These are phyloP conservation scores for Pseudocercospora fuligena DNA, from an alignment of 2,329 filamentous ascomycete genomes.

Conservation along the genomic window DNA sequence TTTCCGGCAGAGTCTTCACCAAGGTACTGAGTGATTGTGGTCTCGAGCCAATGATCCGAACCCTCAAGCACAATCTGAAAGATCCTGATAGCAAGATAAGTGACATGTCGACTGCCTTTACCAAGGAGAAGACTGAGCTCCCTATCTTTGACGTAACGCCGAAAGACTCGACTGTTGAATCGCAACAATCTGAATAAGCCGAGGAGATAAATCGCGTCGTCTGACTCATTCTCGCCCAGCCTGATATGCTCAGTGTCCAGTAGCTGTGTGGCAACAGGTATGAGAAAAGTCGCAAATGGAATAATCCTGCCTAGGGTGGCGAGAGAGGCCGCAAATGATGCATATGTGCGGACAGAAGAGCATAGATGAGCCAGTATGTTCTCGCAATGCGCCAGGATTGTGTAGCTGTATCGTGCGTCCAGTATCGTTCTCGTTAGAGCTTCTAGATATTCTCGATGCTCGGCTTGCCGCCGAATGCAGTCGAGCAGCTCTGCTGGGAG, in stretches of 20 bases:
- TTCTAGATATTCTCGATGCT: conserved; percentile 70
- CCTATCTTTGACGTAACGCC: conserved; percentile 65
- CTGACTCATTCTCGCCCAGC: conserved; percentile 25
- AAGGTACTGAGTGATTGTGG: conserved; percentile 70
- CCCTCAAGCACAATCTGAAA: conserved; percentile 79
- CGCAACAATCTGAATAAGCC: conserved; percentile 79
- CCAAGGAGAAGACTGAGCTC: conserved; percentile 72
- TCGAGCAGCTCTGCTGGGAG: conserved; percentile 72
- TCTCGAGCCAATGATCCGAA: conserved; percentile 77
- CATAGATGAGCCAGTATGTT: conserved; percentile 79
- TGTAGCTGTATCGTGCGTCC: conserved; percentile 70
- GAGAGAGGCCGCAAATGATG: conserved; percentile 52
- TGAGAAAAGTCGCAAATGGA: conserved; percentile 80
- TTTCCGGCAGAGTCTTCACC: conserved; percentile 54
- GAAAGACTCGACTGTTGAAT: conserved; percentile 73
- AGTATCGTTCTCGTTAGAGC: conserved; percentile 72
- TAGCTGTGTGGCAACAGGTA: conserved; percentile 42
- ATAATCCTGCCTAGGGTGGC: conserved; percentile 79
- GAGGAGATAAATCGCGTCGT: conserved; percentile 55
- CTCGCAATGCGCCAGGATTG: conserved; percentile 75
- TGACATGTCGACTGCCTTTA: conserved; percentile 62
- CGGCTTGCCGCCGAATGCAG: conserved; percentile 64
- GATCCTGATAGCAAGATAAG: conserved; percentile 81
- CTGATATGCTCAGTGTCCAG: conserved; percentile 29
- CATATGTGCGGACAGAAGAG: conserved; percentile 55